A percentile compares a stretch with the other conserved stretches of the same genome.
These are phyloP conservation scores for Corrigiola litoralis DNA, from an alignment of 179 eudicot species.

Conservation along the genomic window DNA sequence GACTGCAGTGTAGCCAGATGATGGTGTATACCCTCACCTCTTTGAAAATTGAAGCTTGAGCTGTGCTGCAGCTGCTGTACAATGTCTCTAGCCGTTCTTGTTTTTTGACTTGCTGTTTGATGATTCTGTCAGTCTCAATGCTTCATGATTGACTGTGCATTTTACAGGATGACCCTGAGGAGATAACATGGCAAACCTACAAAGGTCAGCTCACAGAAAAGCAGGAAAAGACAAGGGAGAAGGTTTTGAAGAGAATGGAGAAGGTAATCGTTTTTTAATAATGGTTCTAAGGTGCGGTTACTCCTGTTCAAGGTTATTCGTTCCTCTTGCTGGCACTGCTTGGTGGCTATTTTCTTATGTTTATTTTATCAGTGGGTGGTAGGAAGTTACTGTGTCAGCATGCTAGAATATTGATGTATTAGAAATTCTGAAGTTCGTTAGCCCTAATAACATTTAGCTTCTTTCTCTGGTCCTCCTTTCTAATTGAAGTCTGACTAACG, in stretches of 20 bases:
- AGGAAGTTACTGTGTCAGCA: background rate
- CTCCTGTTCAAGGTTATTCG: background rate
- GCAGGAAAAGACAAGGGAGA: slow-evolving; percentile 95
- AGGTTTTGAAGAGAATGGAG: slow-evolving; percentile 87
- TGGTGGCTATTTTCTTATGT: background rate
- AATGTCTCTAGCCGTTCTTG: background rate
- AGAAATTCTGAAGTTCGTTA: background rate
- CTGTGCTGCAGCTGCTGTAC: background rate
- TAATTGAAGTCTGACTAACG: background rate
- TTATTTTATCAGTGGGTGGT: slow-evolving; percentile 1
- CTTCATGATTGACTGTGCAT: slow-evolving; percentile 16
- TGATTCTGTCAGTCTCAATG: background rate
- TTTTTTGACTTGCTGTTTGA: background rate
- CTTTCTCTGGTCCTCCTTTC: background rate
- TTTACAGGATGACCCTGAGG: slow-evolving; percentile 75
- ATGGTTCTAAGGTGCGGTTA: background rate
- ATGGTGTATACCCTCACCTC: background rate
- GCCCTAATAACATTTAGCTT: background rate
- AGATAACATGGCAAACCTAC: slow-evolving; percentile 94
- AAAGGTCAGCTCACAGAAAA: slow-evolving; percentile 97
- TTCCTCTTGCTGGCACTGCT: background rate
- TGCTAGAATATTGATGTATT: background rate
- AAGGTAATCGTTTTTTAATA: slow-evolving; percentile 47
- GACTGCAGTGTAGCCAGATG: background rate
- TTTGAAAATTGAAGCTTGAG: background rate